These are phyloP conservation scores for Groenewaldozyma sp. DNA, from an alignment of 1,139 yeast species.

Conservation along the genomic window DNA sequence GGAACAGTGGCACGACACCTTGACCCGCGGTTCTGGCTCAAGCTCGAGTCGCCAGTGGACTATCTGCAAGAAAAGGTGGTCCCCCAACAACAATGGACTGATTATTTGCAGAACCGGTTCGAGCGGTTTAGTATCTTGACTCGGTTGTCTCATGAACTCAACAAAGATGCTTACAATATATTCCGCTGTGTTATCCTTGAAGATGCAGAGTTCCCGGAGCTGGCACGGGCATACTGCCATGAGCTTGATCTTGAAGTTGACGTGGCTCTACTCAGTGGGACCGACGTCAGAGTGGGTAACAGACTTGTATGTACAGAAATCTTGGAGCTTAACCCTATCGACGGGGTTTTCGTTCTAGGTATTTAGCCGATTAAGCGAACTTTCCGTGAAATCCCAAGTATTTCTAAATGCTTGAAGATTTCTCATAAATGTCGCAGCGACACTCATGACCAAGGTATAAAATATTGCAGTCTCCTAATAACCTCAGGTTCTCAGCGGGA, in stretches of 20 bases:
- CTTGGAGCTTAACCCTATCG: conserved; percentile 24
- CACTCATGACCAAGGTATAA: no score
- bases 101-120: conserved; percentile 9
- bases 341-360: conserved; percentile 25
- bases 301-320: conserved; percentile 29
- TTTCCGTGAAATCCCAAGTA: no score
- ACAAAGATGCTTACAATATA: conserved; percentile 12
- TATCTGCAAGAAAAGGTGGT: neutral
- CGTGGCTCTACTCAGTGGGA: conserved; percentile 16
- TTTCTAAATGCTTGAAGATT: no score
- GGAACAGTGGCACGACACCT: neutral
- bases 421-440: no score
- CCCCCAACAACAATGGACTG: conserved; percentile 3
- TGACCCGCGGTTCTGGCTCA: conserved; percentile 6
- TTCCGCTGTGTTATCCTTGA: conserved; percentile 21
- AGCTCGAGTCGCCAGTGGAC: conserved; percentile 5
- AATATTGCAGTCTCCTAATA: no score
- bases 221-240: conserved; percentile 22
- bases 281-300: conserved; percentile 25
- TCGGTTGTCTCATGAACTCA: conserved; percentile 17
- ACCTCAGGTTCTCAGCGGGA: no score
- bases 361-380: conserved; percentile 11
- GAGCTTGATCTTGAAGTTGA: conserved; percentile 22
- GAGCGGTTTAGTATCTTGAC: conserved; percentile 14
- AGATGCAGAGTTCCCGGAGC: conserved; percentile 17